Evolutionary conservation across 257 asterid genomes (phyloP).

Genomic region (Solanum paucissectum): DNA sequence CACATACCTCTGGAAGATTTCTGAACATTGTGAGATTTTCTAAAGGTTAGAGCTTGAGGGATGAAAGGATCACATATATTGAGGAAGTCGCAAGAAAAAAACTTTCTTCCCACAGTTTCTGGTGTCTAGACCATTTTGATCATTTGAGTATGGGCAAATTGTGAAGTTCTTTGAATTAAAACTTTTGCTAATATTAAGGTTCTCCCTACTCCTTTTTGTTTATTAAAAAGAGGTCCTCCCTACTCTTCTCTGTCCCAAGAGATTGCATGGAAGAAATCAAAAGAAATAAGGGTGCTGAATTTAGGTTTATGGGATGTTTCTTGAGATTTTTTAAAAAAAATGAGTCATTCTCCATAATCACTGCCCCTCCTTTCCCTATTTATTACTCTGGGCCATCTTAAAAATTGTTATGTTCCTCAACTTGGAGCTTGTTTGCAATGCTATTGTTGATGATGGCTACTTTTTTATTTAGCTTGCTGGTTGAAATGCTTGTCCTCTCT

Average conservation of each 20-base stretch:
- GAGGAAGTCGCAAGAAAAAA: not conserved
- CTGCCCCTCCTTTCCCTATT: not conserved
- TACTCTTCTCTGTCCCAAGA: not conserved
- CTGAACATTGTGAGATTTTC: slow-evolving; percentile 19
- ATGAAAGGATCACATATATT: not conserved
- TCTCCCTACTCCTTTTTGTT: not conserved
- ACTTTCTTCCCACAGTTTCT: not conserved
- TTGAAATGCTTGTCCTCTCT: not conserved
- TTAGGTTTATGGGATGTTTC: not conserved
- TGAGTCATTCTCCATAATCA: not conserved
- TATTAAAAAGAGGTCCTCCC: not conserved
- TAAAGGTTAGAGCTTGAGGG: not conserved
- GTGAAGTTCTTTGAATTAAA: not conserved
- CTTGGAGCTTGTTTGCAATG: not conserved
- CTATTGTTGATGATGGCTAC: not conserved
- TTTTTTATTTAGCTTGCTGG: not conserved
- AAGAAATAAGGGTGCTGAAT: not conserved
- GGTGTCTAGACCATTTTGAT: not conserved
- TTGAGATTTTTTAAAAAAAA: not conserved
- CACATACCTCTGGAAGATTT: slow-evolving; percentile 69
- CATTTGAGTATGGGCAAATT: not conserved
- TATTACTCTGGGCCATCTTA: not conserved
- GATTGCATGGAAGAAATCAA: not conserved
- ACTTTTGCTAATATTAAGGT: not conserved
- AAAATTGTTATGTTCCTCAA: not conserved